Evolutionary conservation across 345 rosid species (phyloP).

Genomic region (Eucalyptus regnans): DNA sequence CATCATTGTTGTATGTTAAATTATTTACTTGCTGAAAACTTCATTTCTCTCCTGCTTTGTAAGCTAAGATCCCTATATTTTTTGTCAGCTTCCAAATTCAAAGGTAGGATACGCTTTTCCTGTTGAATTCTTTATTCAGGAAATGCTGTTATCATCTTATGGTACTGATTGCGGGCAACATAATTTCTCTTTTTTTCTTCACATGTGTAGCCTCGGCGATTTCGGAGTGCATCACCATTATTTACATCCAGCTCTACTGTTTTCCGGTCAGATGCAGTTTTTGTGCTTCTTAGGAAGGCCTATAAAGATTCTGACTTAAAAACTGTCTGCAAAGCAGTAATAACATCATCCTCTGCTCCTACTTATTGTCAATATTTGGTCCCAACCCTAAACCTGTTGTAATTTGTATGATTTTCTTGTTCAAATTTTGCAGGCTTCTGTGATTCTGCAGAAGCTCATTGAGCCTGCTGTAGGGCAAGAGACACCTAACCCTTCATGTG

Average conservation of each 20-base stretch:
- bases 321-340: slow-evolving; percentile 53
- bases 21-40: not conserved
- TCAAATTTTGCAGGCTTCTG: slow-evolving; percentile 36
- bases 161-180: not conserved
- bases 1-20: not conserved
- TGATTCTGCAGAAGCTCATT: slow-evolving; percentile 42
- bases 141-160: not conserved
- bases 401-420: not conserved
- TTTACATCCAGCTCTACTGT: slow-evolving; percentile 38
- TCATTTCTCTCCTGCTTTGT: not conserved
- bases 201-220: slow-evolving; percentile 52
- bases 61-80: not conserved
- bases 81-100: not conserved
- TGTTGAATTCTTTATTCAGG: not conserved
- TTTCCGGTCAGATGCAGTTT: slow-evolving; percentile 52
- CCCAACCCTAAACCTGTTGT: not conserved
- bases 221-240: slow-evolving; percentile 31
- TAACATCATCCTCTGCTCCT: not conserved
- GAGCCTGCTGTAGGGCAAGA: slow-evolving; percentile 34
- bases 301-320: slow-evolving; percentile 50
- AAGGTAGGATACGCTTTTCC: not conserved
- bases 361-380: not conserved
- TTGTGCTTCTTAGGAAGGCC: slow-evolving; percentile 59
- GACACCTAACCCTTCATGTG: slow-evolving; percentile 9
- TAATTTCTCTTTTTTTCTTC: not conserved